phyloP scores from a whole-genome alignment of 805 yeast species.

The Monosporozyma solicola region DNA sequence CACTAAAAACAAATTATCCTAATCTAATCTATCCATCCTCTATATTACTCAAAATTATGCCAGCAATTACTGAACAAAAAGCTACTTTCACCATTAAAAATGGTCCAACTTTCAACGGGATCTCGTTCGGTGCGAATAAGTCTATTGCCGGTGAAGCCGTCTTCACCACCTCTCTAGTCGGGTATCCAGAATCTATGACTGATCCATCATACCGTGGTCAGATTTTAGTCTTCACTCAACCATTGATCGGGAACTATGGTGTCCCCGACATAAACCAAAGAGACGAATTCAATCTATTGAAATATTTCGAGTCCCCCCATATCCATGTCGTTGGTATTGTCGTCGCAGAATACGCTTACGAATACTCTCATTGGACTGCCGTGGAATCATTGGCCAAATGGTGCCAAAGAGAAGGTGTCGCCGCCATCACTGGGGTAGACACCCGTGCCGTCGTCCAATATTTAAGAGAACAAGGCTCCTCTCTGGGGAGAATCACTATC shows the following conservation, averaged over 20 bases:
- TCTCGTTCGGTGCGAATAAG: conserved; percentile 91
- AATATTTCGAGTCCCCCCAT: conserved; percentile 84
- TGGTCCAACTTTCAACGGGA: conserved; percentile 90
- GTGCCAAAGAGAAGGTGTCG: conserved; percentile 95
- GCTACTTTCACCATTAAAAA: conserved; percentile 87
- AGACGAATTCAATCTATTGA: conserved; percentile 78
- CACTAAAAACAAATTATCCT: conserved; percentile 17
- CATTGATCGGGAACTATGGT: conserved; percentile 96
- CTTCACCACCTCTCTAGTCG: conserved; percentile 94
- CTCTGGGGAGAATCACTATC: conserved; percentile 79
- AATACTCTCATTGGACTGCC: conserved; percentile 99
- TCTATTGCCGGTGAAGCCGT: conserved; percentile 96
- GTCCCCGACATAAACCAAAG: conserved; percentile 79
- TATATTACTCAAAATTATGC: neutral
- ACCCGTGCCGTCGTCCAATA: conserved; percentile 90
- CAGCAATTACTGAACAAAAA: conserved; percentile 38
- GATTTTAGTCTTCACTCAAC: conserved; percentile 93
- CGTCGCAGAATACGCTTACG: conserved; percentile 89
- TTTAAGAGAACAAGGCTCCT: conserved; percentile 93
- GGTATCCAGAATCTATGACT: conserved; percentile 98
- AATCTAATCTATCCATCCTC: neutral
- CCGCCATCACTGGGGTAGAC: conserved; percentile 95
- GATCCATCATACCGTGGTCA: conserved; percentile 98
- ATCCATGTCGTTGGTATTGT: conserved; percentile 94
- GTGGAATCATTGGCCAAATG: conserved; percentile 90